Base-by-base conservation (phyloP, 2,329 filamentous ascomycete species). In the Ustulina deusta region DNA sequence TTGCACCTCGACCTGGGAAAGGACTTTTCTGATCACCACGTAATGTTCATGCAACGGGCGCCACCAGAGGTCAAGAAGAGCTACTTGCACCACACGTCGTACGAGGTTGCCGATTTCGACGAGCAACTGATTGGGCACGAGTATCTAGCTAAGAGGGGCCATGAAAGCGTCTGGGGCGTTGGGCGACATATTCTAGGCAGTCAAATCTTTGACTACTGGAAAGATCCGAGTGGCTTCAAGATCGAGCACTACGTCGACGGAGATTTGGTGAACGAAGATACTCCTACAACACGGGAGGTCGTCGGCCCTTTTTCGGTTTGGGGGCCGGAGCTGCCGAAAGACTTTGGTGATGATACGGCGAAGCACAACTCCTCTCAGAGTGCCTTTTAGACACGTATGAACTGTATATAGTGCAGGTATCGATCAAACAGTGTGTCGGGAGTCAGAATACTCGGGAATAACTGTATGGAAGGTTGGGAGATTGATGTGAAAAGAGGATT, bases 191-290 rank as follows among this genome's bases (percentile, higher is more conserved):
- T 87, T 20, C 76, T 88, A 48, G 87, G 87, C 0, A 83, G 81
- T 61, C 86, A 88, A 76, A 82, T 89, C 44, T 89, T 89, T 69
- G 87, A 89, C 57, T 73, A 73, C 32, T 73, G 71, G 71, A 63
- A 66, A 34, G 71, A 73, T 40, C 62, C 68, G 20, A 69, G 63
- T 32, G 70, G 71, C 6, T 73, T 72, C 66, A 72, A 73, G 88
- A 88, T 74, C 87, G 84, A 87, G 75, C 85, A 87, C 74, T 89
- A 89, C 74, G 83, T 85, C 1, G 86, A 89, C 77, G 86, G 87
- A 0, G 87, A 89, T 78, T 66, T 87, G 63, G 85, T 88, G 1
- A 87, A 87, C 71, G 78, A 81, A 57, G 78, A 85, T 42, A 72
- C 65, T 27, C 61, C 54, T 10, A 69, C 46, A 32, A 85, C 83